phyloP scores from a whole-genome alignment of 2,329 filamentous ascomycete species.

The Fusarium sp. region DNA sequence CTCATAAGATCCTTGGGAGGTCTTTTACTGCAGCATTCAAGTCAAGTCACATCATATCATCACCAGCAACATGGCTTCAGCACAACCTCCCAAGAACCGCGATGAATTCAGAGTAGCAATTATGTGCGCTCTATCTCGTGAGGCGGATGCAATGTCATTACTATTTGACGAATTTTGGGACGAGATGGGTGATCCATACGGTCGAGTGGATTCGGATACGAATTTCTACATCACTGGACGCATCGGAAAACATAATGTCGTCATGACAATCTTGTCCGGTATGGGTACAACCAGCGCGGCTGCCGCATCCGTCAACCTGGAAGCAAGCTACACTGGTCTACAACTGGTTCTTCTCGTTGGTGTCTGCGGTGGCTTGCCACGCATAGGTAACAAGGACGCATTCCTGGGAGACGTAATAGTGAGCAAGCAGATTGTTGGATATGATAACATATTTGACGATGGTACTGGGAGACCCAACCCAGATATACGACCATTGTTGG shows the following conservation, averaged over 20 bases:
- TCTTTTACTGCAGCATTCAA: neutral
- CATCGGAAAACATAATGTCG: neutral
- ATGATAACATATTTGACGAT: no score
- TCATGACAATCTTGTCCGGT: no score
- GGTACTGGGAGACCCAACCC: no score
- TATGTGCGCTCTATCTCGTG: neutral
- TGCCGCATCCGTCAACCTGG: no score
- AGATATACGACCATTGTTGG: no score
- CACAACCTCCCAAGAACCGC: neutral
- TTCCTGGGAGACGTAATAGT: no score
- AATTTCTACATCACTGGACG: constrained; percentile 40
- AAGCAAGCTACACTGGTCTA: no score
- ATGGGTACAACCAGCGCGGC: no score
- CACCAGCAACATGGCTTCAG: fast-evolving
- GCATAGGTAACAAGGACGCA: no score
- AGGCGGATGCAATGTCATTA: neutral
- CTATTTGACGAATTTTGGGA: constrained; percentile 37
- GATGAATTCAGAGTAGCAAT: neutral
- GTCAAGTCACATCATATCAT: neutral
- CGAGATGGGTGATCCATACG: constrained; percentile 12
- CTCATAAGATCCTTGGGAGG: neutral
- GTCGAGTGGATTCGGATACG: constrained; percentile 31
- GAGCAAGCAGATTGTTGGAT: no score
- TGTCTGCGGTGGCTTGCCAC: no score
- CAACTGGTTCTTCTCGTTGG: no score